A percentile compares a stretch with the other conserved stretches of the same genome.
Evolutionary conservation across 305 asterid species (phyloP).

Genomic region (Fraxinus greggii): DNA sequence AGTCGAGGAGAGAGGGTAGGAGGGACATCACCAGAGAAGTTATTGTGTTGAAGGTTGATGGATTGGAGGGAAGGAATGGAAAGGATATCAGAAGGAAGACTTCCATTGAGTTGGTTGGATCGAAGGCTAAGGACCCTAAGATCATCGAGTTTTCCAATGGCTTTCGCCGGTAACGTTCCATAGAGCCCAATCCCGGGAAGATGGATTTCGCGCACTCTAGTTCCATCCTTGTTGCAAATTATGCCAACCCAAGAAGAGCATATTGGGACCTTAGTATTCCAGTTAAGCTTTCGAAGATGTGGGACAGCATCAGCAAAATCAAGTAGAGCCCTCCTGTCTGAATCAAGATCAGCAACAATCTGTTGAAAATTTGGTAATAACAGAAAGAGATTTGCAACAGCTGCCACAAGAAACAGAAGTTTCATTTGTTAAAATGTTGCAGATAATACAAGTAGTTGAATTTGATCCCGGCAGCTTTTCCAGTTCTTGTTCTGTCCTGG

Average conservation of each 20-base stretch:
- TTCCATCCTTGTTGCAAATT: conserved; percentile 51
- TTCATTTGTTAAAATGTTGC: conserved; percentile 39
- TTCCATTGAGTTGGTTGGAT: conserved; percentile 63
- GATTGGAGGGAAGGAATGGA: conserved; percentile 64
- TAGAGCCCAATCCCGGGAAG: conserved; percentile 80
- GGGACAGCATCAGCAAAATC: conserved; percentile 62
- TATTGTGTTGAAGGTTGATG: conserved; percentile 66
- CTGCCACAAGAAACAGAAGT: conserved; percentile 28
- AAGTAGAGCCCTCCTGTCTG: conserved; percentile 68
- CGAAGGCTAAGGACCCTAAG: conserved; percentile 71
- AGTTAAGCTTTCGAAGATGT: conserved; percentile 64
- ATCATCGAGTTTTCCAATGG: conserved; percentile 61
- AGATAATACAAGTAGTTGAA: neutral
- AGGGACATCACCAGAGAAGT: conserved; percentile 73
- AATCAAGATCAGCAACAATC: conserved; percentile 45
- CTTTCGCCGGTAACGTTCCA: conserved; percentile 62
- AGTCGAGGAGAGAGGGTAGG: conserved; percentile 49
- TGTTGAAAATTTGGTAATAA: conserved; percentile 30
- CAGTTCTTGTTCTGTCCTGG: conserved; percentile 14
- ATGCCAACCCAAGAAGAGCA: conserved; percentile 85
- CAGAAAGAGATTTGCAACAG: conserved; percentile 28
- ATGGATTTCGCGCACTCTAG: conserved; percentile 62
- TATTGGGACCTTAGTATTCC: conserved; percentile 45
- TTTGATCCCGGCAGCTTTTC: conserved; percentile 5
- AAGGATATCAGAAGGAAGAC: conserved; percentile 68